Conservation (phyloP, 306 rosid genomes). For the Hippophae gyantsensis region DNA sequence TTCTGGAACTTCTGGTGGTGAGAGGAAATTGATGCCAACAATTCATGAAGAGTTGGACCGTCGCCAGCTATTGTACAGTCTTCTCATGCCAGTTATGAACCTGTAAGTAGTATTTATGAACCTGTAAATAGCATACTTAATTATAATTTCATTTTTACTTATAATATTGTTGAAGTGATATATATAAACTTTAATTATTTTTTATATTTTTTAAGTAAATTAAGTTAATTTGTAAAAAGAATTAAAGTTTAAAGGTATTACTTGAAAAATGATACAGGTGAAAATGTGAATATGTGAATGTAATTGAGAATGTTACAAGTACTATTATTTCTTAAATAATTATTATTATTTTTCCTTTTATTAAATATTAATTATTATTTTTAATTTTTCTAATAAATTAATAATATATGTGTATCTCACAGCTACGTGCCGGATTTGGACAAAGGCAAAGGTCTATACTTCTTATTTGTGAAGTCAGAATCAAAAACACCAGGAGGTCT, state of each 20-base stretch:
- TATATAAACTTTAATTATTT: too few relatives aligned
- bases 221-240: too few relatives aligned
- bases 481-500: conserved; percentile 72
- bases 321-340: too few relatives aligned
- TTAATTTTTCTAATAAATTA: background rate
- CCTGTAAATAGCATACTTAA: too few relatives aligned
- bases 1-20: conserved; percentile 95
- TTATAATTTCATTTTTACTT: too few relatives aligned
- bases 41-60: conserved; percentile 73
- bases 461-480: conserved; percentile 69
- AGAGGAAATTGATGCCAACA: conserved; percentile 83
- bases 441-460: conserved; percentile 82
- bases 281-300: too few relatives aligned
- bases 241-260: too few relatives aligned
- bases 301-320: too few relatives aligned
- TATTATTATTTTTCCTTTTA: background rate
- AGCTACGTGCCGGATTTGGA: conserved; percentile 70
- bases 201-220: too few relatives aligned
- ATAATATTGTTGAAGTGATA: too few relatives aligned
- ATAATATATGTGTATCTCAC: background rate
- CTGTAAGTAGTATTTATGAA: conserved; percentile 24
- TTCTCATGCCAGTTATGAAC: conserved; percentile 86
- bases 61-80: conserved; percentile 60
- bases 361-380: background rate
- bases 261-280: too few relatives aligned